Evolutionary conservation across 768 basidiomycete species (phyloP).

Genomic region (Lepiota venenata): DNA sequence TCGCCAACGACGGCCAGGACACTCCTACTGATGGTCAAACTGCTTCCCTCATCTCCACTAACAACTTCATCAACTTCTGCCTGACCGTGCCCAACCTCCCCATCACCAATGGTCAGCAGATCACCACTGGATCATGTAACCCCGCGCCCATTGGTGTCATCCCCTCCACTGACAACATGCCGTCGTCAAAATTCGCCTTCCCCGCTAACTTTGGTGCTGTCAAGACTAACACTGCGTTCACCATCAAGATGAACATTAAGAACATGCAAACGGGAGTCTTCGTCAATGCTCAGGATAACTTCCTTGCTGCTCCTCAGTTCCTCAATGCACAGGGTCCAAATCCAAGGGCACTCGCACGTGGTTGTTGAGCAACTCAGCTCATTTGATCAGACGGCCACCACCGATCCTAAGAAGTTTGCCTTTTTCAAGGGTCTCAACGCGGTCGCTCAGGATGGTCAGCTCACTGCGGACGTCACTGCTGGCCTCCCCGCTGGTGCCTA

Average conservation of each 20-base stretch:
- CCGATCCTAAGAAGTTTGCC: constrained; percentile 49
- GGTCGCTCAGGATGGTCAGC: constrained; percentile 45
- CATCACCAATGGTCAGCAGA: constrained; percentile 48
- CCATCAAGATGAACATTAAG: constrained; percentile 32
- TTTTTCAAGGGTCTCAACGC: constrained; percentile 65
- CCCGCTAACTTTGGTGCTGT: constrained; percentile 37
- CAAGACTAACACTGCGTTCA: constrained; percentile 40
- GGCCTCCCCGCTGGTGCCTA: constrained; percentile 58
- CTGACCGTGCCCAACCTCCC: constrained; percentile 37
- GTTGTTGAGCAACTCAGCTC: constrained; percentile 45
- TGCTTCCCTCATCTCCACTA: constrained; percentile 46
- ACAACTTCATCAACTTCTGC: constrained; percentile 70
- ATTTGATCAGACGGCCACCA: constrained; percentile 36
- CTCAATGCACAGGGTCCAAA: constrained; percentile 37
- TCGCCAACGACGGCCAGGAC: constrained; percentile 42
- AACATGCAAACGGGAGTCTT: constrained; percentile 46
- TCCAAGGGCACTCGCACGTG: constrained; percentile 57
- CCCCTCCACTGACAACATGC: constrained; percentile 39
- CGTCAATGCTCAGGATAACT: constrained; percentile 46
- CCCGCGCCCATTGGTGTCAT: constrained; percentile 49
- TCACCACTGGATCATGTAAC: constrained; percentile 49
- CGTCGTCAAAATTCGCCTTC: constrained; percentile 44
- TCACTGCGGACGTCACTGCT: constrained; percentile 40
- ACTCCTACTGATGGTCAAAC: constrained; percentile 42
- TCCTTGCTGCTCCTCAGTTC: constrained; percentile 48